Evolutionary conservation across 768 basidiomycete genomes (phyloP).

Genomic region (Tephrocybe sp.): DNA sequence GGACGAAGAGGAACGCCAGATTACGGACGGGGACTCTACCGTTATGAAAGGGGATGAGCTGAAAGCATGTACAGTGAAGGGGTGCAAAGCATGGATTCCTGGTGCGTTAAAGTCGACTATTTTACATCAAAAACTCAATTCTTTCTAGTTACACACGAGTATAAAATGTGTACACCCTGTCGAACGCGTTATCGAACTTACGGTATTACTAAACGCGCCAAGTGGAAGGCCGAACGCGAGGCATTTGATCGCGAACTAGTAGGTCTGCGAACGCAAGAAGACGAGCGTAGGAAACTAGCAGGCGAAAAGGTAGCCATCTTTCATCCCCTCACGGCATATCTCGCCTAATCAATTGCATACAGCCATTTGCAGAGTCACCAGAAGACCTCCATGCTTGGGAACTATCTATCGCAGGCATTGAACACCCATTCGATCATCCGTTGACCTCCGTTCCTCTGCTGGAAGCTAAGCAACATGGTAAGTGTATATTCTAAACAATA

Average conservation of each 20-base stretch:
- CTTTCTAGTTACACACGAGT: slow-evolving; percentile 28
- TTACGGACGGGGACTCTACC: neutral
- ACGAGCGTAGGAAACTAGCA: too few species aligned
- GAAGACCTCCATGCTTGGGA: slow-evolving; percentile 38
- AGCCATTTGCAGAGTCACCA: slow-evolving; percentile 36
- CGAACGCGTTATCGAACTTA: slow-evolving; percentile 50
- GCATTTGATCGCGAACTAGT: slow-evolving; percentile 41
- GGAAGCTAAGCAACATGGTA: neutral
- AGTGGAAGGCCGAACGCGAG: slow-evolving; percentile 49
- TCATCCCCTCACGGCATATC: too few species aligned
- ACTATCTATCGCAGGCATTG: slow-evolving; percentile 31
- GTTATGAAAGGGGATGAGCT: neutral
- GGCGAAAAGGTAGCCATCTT: slow-evolving; percentile 43
- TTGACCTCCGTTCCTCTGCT: too few species aligned
- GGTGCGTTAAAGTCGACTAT: slow-evolving; percentile 30
- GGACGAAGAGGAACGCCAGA: slow-evolving; percentile 13
- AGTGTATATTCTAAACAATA: too few species aligned
- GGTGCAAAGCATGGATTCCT: slow-evolving; percentile 47
- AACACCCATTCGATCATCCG: too few species aligned
- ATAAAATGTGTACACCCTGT: slow-evolving; percentile 48
- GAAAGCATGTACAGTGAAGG: slow-evolving; percentile 48
- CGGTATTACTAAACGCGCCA: slow-evolving; percentile 54
- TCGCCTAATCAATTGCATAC: neutral
- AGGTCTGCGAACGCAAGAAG: slow-evolving; percentile 27
- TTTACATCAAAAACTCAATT: slow-evolving; percentile 19